phyloP scores from a whole-genome alignment of 148 eudicot genomes.

The Vaccinium corymbosum region DNA sequence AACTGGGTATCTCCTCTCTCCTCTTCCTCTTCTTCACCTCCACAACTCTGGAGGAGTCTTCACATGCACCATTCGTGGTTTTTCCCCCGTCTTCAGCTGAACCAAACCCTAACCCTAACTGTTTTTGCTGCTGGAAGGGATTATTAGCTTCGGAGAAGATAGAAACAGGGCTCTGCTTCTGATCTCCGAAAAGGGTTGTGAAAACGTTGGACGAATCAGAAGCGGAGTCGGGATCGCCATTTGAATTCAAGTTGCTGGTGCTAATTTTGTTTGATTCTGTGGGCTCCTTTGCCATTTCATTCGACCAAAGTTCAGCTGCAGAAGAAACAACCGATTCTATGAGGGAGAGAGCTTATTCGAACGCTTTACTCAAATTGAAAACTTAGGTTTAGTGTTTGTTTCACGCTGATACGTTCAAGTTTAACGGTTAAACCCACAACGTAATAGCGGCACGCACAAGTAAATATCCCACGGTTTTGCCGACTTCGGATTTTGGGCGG shows the following conservation, averaged over 20 bases:
- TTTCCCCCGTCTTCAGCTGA: conserved; percentile 14
- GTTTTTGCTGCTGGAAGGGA: conserved; percentile 37
- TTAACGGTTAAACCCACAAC: neutral
- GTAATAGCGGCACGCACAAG: neutral
- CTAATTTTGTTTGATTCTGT: conserved; percentile 26
- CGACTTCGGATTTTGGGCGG: too few relatives aligned
- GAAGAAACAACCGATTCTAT: neutral
- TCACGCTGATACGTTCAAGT: neutral
- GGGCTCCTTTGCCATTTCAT: conserved; percentile 63
- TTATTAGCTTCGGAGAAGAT: conserved; percentile 49
- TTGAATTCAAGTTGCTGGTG: conserved; percentile 9
- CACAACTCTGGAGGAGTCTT: conserved; percentile 21
- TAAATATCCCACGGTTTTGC: neutral
- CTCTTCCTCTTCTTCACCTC: conserved; percentile 36
- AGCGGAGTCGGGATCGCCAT: conserved; percentile 16
- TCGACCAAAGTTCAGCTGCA: neutral
- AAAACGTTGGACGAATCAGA: conserved; percentile 36
- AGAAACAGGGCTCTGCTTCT: conserved; percentile 22
- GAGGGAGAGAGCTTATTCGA: neutral
- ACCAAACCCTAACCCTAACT: conserved; percentile 9
- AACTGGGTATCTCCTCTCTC: conserved; percentile 19
- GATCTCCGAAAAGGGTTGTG: conserved; percentile 54
- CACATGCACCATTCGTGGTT: conserved; percentile 18
- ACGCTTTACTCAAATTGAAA: neutral
- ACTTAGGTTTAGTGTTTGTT: neutral